Conservation (phyloP, 164 flowering plant species). For the Dillenia turbinata region DNA sequence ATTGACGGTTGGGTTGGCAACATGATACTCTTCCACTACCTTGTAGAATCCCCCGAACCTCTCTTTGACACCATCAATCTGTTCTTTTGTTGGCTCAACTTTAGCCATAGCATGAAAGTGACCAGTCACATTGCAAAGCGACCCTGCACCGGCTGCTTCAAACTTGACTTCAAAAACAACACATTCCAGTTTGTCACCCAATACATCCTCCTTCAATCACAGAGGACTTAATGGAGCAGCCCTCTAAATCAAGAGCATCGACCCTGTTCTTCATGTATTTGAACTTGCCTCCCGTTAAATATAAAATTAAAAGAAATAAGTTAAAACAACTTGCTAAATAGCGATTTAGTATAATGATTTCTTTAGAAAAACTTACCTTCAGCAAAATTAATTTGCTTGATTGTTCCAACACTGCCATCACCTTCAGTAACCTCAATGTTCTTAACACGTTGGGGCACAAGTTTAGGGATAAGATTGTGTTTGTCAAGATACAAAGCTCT, state of each 20-base stretch:
- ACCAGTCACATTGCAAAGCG: conserved; percentile 9
- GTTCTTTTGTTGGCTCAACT: background rate
- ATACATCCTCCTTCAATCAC: conserved; percentile 12
- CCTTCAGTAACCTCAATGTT: conserved; percentile 19
- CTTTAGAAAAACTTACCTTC: conserved; percentile 11
- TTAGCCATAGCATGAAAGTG: conserved; percentile 1
- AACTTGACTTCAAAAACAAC: conserved; percentile 12
- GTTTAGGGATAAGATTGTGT: conserved; percentile 23
- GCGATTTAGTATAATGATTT: background rate
- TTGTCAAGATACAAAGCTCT: conserved; percentile 28
- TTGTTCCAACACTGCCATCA: conserved; percentile 31
- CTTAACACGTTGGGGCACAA: conserved; percentile 17
- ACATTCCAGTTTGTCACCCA: conserved; percentile 1
- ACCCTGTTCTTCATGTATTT: conserved; percentile 13
- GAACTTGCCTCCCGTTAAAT: conserved; percentile 2
- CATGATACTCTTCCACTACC: conserved; percentile 3
- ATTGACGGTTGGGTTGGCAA: background rate
- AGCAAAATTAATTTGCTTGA: conserved; percentile 19
- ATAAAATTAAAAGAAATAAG: background rate
- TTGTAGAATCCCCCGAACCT: background rate
- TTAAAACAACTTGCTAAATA: background rate
- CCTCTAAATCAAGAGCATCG: conserved; percentile 7
- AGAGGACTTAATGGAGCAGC: conserved; percentile 10
- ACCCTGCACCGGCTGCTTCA: conserved; percentile 5
- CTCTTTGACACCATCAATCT: background rate